A percentile compares a stretch with the other conserved stretches of the same genome.
Conservation (phyloP, 805 yeast genomes). For the Komagataella pastoris region DNA sequence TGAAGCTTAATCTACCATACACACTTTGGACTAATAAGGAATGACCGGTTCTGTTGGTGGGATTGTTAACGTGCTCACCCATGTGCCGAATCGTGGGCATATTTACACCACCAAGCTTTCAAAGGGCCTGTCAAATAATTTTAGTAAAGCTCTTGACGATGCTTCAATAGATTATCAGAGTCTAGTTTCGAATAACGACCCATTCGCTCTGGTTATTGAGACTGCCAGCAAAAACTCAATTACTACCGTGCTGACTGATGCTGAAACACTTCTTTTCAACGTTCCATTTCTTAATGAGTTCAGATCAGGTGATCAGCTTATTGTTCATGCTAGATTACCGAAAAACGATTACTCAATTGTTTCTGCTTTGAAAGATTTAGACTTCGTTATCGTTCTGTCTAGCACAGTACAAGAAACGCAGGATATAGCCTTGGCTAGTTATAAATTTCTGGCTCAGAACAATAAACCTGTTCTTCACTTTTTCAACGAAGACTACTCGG, state of each 20-base stretch:
- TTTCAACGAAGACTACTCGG: constrained; percentile 17
- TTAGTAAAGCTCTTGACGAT: constrained; percentile 11
- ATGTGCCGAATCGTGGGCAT: constrained; percentile 9
- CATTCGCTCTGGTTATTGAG: constrained; percentile 30
- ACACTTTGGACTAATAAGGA: not conserved
- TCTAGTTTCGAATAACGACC: constrained; percentile 36
- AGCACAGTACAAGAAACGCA: constrained; percentile 38
- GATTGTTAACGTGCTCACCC: not conserved
- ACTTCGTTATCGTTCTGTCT: constrained; percentile 56
- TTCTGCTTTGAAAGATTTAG: constrained; percentile 62
- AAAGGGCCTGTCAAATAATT: constrained; percentile 24
- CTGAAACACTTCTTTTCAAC: constrained; percentile 38
- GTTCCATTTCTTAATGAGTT: constrained; percentile 43
- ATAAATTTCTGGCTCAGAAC: constrained; percentile 35
- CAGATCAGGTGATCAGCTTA: constrained; percentile 21
- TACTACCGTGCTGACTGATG: constrained; percentile 35
- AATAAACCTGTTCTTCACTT: constrained; percentile 61
- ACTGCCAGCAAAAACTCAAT: constrained; percentile 14
- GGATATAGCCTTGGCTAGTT: constrained; percentile 43
- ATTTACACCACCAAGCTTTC: constrained; percentile 34
- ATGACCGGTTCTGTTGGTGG: not conserved
- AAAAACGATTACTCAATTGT: constrained; percentile 54
- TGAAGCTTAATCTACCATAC: not conserved
- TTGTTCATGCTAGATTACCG: constrained; percentile 48
- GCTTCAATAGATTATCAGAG: constrained; percentile 8